Percentiles rank a stretch among this genome's conserved stretches.
phyloP scores from a whole-genome alignment of 768 basidiomycete species.

The Amanita pseudoporphyria region DNA sequence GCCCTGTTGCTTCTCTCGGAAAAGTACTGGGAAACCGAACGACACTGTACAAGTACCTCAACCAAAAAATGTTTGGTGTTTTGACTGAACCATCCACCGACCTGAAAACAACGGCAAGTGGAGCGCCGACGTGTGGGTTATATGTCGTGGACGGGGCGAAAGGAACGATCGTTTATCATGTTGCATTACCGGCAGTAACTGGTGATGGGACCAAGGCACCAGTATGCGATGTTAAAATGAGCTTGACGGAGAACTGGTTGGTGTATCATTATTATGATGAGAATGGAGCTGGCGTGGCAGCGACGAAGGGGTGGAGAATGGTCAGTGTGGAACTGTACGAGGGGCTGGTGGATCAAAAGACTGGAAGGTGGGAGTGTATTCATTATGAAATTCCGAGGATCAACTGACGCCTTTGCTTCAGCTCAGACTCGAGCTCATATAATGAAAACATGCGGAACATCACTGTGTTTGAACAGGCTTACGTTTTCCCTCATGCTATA shows the following conservation, averaged over 20 bases:
- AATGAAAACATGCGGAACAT: slow-evolving; percentile 44
- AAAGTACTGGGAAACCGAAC: slow-evolving; percentile 81
- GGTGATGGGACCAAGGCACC: slow-evolving; percentile 12
- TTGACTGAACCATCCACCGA: slow-evolving; percentile 31
- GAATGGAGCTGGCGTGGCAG: slow-evolving; percentile 29
- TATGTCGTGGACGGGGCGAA: slow-evolving; percentile 76
- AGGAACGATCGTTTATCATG: slow-evolving; percentile 66
- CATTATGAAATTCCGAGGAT: not conserved
- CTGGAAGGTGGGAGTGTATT: slow-evolving; percentile 44
- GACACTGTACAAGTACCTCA: slow-evolving; percentile 92
- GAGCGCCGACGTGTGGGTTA: slow-evolving; percentile 40
- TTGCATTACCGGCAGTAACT: slow-evolving; percentile 35
- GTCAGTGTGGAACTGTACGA: slow-evolving; percentile 92
- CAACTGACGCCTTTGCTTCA: slow-evolving; percentile 10
- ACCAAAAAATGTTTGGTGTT: slow-evolving; percentile 65
- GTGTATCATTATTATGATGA: slow-evolving; percentile 80
- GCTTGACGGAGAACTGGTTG: slow-evolving; percentile 85
- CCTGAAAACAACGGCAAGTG: not conserved
- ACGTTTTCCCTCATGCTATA: slow-evolving; percentile 58
- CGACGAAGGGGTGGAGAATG: slow-evolving; percentile 60
- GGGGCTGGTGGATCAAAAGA: slow-evolving; percentile 62
- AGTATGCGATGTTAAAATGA: slow-evolving; percentile 58
- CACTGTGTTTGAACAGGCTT: slow-evolving; percentile 59
- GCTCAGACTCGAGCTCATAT: slow-evolving; percentile 35
- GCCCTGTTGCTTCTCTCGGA: slow-evolving; percentile 68